Conservation (phyloP, 257 asterid species). For the Salvia hispanica region DNA sequence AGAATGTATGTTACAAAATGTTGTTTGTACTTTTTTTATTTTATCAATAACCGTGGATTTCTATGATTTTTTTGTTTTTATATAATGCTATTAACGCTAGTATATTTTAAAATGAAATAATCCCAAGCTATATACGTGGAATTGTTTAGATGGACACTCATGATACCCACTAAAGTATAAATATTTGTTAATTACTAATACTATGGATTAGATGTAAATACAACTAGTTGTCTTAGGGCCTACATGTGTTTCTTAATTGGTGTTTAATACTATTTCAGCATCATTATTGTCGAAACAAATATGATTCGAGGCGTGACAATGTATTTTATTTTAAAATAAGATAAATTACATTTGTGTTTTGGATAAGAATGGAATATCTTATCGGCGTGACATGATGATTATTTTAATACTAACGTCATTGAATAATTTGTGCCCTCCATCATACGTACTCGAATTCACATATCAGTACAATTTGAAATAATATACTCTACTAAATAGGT, state of each 20-base stretch:
- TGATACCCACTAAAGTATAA: neutral
- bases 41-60: too few relatives aligned
- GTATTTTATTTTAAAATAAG: neutral
- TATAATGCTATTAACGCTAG: too few relatives aligned
- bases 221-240: neutral
- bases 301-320: conserved; percentile 10
- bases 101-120: neutral
- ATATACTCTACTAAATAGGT: too few relatives aligned
- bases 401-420: neutral
- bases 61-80: too few relatives aligned
- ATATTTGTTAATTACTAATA: neutral
- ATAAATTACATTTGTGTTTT: neutral
- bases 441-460: too few relatives aligned
- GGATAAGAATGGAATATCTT: conserved; percentile 34
- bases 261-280: conserved; percentile 11
- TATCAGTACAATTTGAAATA: too few relatives aligned
- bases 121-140: neutral
- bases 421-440: neutral
- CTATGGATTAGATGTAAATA: neutral
- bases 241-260: neutral
- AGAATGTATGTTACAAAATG: too few relatives aligned
- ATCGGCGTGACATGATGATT: conserved; percentile 10
- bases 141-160: neutral
- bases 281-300: conserved; percentile 26
- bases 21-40: too few relatives aligned